phyloP scores from a whole-genome alignment of 805 yeast species.

The Cyberlindnera xishuangbannaensis region DNA sequence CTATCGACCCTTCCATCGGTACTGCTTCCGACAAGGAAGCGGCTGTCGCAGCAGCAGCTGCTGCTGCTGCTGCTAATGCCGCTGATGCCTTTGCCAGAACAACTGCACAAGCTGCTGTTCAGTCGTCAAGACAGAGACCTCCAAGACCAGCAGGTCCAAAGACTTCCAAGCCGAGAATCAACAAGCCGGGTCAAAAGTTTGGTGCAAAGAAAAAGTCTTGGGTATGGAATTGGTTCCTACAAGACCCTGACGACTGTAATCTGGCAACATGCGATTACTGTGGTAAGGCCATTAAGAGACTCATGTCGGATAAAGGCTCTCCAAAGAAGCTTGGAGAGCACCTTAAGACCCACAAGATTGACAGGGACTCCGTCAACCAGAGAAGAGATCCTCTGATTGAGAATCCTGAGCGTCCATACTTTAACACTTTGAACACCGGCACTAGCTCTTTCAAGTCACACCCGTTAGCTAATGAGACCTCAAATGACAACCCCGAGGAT shows the following conservation, averaged over 20 bases:
- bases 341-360: slow-evolving; percentile 47
- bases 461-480: slow-evolving; percentile 5
- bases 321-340: slow-evolving; percentile 57
- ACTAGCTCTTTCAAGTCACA: slow-evolving; percentile 13
- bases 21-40: slow-evolving; percentile 12
- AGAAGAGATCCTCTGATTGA: slow-evolving; percentile 26
- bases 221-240: slow-evolving; percentile 61
- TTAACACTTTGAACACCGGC: slow-evolving; percentile 23
- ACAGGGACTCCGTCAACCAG: slow-evolving; percentile 34
- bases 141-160: slow-evolving; percentile 7
- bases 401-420: slow-evolving; percentile 24
- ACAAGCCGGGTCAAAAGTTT: slow-evolving; percentile 49
- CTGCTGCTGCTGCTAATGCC: slow-evolving; percentile 16
- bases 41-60: slow-evolving; percentile 10
- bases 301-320: slow-evolving; percentile 49
- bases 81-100: slow-evolving; percentile 11
- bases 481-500: not conserved
- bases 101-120: slow-evolving; percentile 22
- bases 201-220: slow-evolving; percentile 59
- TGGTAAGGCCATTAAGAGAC: slow-evolving; percentile 41
- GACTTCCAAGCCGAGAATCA: slow-evolving; percentile 25
- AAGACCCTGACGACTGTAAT: slow-evolving; percentile 41
- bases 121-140: slow-evolving; percentile 10
- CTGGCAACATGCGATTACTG: slow-evolving; percentile 51
- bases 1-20: slow-evolving; percentile 24